Conservation (phyloP, 2,329 filamentous ascomycete species). For the Dothidotthia symphoricarpi region DNA sequence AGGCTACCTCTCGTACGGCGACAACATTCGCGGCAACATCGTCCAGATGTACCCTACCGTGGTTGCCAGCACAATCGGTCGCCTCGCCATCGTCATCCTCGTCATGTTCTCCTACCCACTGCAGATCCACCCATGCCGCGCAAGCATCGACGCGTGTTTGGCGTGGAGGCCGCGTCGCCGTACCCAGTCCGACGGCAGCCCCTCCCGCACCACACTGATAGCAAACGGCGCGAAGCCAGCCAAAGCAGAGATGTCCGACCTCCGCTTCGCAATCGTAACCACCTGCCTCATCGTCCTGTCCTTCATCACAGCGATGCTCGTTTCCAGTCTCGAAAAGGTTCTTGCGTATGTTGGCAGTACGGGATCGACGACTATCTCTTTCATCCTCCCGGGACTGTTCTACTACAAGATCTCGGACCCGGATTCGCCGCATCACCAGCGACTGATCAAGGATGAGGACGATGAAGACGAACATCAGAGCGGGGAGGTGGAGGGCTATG, state of each 20-base stretch:
- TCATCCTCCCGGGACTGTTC: slow-evolving; percentile 92
- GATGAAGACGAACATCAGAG: slow-evolving; percentile 65
- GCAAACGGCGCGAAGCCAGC: slow-evolving; percentile 32
- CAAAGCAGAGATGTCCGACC: slow-evolving; percentile 69
- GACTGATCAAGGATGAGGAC: slow-evolving; percentile 86
- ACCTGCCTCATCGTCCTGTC: slow-evolving; percentile 79
- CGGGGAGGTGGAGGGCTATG: slow-evolving; percentile 52
- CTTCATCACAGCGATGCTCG: slow-evolving; percentile 87
- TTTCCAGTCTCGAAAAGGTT: slow-evolving; percentile 84
- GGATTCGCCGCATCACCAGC: slow-evolving; percentile 80
- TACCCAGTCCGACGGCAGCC: slow-evolving; percentile 41
- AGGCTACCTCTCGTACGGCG: slow-evolving; percentile 92
- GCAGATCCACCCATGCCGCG: slow-evolving; percentile 92
- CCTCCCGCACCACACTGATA: slow-evolving; percentile 48
- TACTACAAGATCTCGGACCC: slow-evolving; percentile 98
- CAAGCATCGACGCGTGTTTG: slow-evolving; percentile 90
- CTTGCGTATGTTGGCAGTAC: slow-evolving; percentile 94
- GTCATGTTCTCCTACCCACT: slow-evolving; percentile 96
- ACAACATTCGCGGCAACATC: slow-evolving; percentile 87
- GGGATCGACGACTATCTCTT: slow-evolving; percentile 91
- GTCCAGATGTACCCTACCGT: slow-evolving; percentile 70
- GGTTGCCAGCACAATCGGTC: slow-evolving; percentile 83
- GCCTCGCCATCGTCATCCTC: slow-evolving; percentile 90
- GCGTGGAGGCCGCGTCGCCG: slow-evolving; percentile 71
- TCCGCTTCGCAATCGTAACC: slow-evolving; percentile 85